Conservation (phyloP, 768 basidiomycete species). For the Serendipita indica region DNA sequence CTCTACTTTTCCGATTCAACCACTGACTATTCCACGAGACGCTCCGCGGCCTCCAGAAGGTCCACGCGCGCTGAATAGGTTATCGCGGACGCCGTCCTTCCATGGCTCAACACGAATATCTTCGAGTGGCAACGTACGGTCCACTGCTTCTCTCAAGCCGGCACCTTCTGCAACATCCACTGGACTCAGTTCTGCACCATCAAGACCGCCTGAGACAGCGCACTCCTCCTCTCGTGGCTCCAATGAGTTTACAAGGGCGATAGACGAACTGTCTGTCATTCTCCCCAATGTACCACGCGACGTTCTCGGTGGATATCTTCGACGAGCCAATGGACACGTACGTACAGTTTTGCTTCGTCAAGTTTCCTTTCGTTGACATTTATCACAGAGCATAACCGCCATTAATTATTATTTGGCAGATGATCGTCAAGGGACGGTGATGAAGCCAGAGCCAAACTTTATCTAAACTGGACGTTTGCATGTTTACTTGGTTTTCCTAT, state of each 20-base stretch:
- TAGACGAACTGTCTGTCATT: slow-evolving; percentile 54
- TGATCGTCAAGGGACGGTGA: slow-evolving; percentile 56
- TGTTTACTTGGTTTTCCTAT: too few species aligned
- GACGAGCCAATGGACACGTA: slow-evolving; percentile 36
- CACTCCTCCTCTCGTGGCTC: background rate
- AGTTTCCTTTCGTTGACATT: background rate
- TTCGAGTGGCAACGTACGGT: background rate
- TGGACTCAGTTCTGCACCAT: background rate
- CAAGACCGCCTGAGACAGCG: background rate
- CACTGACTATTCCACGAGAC: background rate
- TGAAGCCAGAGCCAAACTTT: slow-evolving; percentile 16
- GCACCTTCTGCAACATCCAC: too few species aligned
- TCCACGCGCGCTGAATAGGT: slow-evolving; percentile 11
- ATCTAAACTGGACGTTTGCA: too few species aligned
- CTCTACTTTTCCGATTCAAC: slow-evolving; percentile 10
- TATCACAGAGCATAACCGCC: slow-evolving; percentile 58
- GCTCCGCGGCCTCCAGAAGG: slow-evolving; percentile 11
- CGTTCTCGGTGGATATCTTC: slow-evolving; percentile 56
- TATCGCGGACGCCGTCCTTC: slow-evolving; percentile 1
- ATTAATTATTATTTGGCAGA: slow-evolving; percentile 78
- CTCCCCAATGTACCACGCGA: slow-evolving; percentile 57
- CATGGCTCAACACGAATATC: slow-evolving; percentile 9
- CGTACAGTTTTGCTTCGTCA: background rate
- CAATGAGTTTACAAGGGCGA: slow-evolving; percentile 47
- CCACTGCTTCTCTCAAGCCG: background rate